Evolutionary conservation across 2,329 filamentous ascomycete genomes (phyloP).

Genomic region (Sclerotiophoma versabilis): DNA sequence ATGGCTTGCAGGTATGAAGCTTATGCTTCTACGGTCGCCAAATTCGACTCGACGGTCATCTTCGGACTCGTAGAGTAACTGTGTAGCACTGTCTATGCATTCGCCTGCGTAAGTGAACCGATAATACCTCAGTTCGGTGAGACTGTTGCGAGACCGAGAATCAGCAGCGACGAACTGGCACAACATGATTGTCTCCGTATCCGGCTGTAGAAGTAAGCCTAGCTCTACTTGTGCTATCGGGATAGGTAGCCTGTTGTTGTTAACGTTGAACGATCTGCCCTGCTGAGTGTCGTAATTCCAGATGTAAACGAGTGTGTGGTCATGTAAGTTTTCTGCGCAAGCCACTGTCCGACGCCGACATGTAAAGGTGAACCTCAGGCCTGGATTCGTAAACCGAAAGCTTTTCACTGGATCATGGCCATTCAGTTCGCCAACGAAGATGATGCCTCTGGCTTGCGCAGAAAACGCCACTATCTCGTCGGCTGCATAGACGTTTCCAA

Average conservation of each 20-base stretch:
- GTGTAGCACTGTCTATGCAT: background rate
- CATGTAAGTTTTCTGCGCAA: constrained; percentile 21
- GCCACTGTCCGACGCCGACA: constrained; percentile 34
- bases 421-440: constrained; percentile 31
- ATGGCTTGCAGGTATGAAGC: constrained; percentile 5
- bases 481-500: constrained; percentile 27
- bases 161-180: background rate
- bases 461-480: constrained; percentile 34
- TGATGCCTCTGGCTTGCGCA: constrained; percentile 10
- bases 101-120: constrained; percentile 25
- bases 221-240: too few relatives aligned
- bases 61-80: background rate
- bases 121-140: background rate
- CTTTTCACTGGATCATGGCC: constrained; percentile 18
- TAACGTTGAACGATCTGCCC: constrained; percentile 32
- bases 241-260: background rate
- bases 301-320: constrained; percentile 28
- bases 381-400: constrained; percentile 28
- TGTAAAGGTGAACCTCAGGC: constrained; percentile 10
- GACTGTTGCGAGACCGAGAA: background rate
- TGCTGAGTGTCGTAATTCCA: constrained; percentile 39
- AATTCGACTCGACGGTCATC: background rate
- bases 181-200: constrained; percentile 19
- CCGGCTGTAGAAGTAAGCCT: constrained; percentile 18
- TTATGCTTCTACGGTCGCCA: background rate